Evolutionary conservation across 345 rosid genomes (phyloP), one percentile per base, ranked within the genome.

Genomic region (Alliaria petiolata): DNA sequence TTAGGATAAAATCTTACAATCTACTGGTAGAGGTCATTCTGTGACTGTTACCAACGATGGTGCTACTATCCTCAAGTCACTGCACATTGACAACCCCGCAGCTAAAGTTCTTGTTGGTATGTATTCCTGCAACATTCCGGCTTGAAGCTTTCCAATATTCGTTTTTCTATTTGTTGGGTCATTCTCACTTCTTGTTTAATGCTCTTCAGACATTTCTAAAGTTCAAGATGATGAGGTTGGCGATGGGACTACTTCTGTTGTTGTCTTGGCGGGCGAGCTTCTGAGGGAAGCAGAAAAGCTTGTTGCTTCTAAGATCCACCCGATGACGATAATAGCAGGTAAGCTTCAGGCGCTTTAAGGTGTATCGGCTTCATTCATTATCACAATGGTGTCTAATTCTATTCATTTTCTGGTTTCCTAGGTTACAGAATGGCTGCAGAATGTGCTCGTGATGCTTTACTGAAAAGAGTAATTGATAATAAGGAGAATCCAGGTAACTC

Each of bases 201-300:
- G 4, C 28, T 63, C 62, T 36, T 62, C 57, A 91, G 99, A 95
- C 67, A 95, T 95, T 67, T 95, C 99, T 8, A 95, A 95, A 87
- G 99, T 95, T 65, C 99, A 95, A 81, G 99, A 95, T 79, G 99
- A 95, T 70, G 99, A 95, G 85, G 99, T 95, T 63, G 99, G 99
- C 65, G 99, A 95, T 75, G 99, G 99, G 47, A 95, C 98, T 68
- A 95, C 99, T 57, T 95, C 99, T 53, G 99, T 95, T 70, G 99
- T 89, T 78, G 96, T 95, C 49, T 85, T 95, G 88, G 98, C 99
- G 6, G 96, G 99, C 16, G 97, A 89, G 72, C 97, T 93, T 74
- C 53, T 91, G 10, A 89, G 96, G 79, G 97, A 89, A 87, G 98
- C 98, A 17, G 98, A 93, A 46, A 93, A 91, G 89, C 83, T 93